Percentiles rank a stretch among this genome's conserved stretches.
phyloP scores from a whole-genome alignment of 768 basidiomycete genomes.

The Daedalea quercina region DNA sequence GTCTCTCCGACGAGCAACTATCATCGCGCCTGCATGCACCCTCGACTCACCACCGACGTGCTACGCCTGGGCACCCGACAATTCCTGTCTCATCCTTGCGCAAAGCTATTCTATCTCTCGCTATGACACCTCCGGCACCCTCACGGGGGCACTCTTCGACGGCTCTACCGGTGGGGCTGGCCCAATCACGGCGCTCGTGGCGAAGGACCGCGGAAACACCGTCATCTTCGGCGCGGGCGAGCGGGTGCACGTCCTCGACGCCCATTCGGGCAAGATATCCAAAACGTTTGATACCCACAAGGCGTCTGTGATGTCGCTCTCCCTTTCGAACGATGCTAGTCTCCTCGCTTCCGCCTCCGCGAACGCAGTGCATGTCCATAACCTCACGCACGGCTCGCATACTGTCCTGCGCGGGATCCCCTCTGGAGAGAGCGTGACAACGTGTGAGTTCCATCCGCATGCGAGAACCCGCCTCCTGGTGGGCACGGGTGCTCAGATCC shows the following conservation, averaged over 20 bases:
- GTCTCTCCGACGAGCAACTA: constrained; percentile 35
- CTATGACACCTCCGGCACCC: constrained; percentile 43
- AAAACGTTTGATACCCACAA: constrained; percentile 51
- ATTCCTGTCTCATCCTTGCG: constrained; percentile 46
- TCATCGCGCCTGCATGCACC: constrained; percentile 7
- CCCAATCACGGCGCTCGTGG: constrained; percentile 24
- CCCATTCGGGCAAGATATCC: constrained; percentile 32
- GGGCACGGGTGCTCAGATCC: constrained; percentile 41
- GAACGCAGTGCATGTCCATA: constrained; percentile 50
- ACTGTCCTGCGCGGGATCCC: constrained; percentile 50
- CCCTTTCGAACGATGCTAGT: constrained; percentile 51
- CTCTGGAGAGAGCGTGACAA: constrained; percentile 23
- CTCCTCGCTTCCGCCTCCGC: constrained; percentile 52
- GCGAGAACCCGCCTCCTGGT: constrained; percentile 54
- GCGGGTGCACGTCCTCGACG: constrained; percentile 46
- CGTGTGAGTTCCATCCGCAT: constrained; percentile 60
- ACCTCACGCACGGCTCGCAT: constrained; percentile 47
- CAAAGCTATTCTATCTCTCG: constrained; percentile 40
- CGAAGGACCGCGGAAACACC: constrained; percentile 29
- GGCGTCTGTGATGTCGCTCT: constrained; percentile 40
- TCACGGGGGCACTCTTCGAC: constrained; percentile 37
- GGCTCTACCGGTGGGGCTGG: constrained; percentile 23
- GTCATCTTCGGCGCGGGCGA: constrained; percentile 43
- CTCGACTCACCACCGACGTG: constrained; percentile 25
- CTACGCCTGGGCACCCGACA: constrained; percentile 53